Conservation (phyloP, 257 asterid genomes). For the Knoxia roxburghii region DNA sequence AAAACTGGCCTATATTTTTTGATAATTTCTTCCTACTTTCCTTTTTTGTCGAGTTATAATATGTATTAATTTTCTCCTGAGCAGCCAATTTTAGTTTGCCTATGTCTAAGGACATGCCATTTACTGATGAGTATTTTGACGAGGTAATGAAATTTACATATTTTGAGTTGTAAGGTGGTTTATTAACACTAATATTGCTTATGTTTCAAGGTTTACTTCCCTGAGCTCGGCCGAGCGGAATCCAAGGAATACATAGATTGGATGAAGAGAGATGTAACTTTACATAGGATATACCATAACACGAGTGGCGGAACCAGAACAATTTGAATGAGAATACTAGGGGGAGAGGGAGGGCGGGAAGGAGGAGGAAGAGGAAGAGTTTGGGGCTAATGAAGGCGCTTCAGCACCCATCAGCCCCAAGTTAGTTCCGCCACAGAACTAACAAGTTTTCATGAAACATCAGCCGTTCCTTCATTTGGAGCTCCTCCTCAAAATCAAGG, state of each 20-base stretch:
- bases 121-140: constrained; percentile 45
- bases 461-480: constrained; percentile 13
- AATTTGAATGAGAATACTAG: no score
- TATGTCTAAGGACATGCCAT: constrained; percentile 40
- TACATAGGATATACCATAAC: constrained; percentile 13
- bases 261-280: constrained; percentile 40
- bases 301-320: constrained; percentile 19
- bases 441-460: constrained; percentile 12
- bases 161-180: not conserved
- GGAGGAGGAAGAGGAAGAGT: no score
- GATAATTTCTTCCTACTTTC: no score
- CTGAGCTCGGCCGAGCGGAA: constrained; percentile 45
- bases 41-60: constrained; percentile 8
- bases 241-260: constrained; percentile 38
- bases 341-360: no score
- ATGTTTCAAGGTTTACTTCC: constrained; percentile 32
- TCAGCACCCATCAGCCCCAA: no score
- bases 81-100: constrained; percentile 49
- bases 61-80: constrained; percentile 14
- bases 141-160: constrained; percentile 29
- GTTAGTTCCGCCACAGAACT: constrained; percentile 18
- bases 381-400: no score
- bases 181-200: not conserved
- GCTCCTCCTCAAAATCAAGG: constrained; percentile 11
- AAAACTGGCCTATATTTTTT: not conserved